These are phyloP conservation scores for Epichloe brachyelytri DNA, from an alignment of 2,329 filamentous ascomycete species.

Conservation along the genomic window DNA sequence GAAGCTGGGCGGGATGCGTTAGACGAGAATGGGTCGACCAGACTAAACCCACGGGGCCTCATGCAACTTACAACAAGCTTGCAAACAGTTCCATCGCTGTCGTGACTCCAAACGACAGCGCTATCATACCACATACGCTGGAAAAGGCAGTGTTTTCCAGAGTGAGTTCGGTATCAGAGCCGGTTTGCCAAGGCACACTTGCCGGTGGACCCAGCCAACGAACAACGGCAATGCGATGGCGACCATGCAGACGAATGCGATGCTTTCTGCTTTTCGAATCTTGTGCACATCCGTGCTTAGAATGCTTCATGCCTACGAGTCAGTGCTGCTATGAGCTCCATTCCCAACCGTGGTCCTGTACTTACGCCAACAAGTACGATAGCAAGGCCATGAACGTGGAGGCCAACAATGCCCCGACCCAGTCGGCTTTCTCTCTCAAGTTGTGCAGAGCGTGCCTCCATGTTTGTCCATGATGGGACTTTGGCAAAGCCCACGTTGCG, in stretches of 20 bases:
- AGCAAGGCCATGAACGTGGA: constrained; percentile 33
- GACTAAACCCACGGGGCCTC: background rate
- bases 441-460: constrained; percentile 11
- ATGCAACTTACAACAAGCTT: constrained; percentile 31
- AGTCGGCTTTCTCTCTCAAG: constrained; percentile 33
- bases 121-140: constrained; percentile 37
- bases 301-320: constrained; percentile 9
- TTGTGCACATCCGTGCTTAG: constrained; percentile 25
- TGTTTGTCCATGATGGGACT: constrained; percentile 12
- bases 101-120: constrained; percentile 31
- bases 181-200: constrained; percentile 30
- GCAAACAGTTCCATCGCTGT: constrained; percentile 34
- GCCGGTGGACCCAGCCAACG: constrained; percentile 38
- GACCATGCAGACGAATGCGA: constrained; percentile 32
- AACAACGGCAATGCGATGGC: constrained; percentile 33
- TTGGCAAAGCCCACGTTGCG: constrained; percentile 24
- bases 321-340: background rate
- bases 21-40: background rate
- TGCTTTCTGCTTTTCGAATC: constrained; percentile 29
- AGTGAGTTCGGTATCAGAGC: constrained; percentile 50
- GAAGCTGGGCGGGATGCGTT: constrained; percentile 23
- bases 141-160: constrained; percentile 46
- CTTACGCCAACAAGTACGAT: constrained; percentile 41
- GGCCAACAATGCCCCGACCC: constrained; percentile 36
- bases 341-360: constrained; percentile 3